Evolutionary conservation across 495 filamentous ascomycete species (phyloP).

Genomic region (Collariella sp.): DNA sequence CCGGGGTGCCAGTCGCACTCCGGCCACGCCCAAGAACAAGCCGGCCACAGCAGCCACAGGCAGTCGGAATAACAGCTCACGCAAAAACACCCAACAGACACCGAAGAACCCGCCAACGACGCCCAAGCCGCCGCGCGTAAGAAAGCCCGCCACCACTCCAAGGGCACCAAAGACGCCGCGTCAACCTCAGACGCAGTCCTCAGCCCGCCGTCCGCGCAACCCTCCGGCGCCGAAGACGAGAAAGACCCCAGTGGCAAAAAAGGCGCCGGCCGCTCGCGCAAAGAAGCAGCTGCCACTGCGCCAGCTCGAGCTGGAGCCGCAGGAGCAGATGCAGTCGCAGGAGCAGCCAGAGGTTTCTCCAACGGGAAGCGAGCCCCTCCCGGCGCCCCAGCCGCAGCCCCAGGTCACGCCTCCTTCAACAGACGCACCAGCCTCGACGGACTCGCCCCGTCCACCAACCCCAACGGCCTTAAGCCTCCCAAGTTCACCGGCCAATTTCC

Average conservation of each 20-base stretch:
- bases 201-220: conserved; percentile 1
- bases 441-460: no score
- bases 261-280: neutral
- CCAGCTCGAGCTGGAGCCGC: conserved; percentile 1
- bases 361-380: no score
- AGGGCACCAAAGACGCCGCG: neutral
- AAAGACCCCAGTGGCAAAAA: neutral
- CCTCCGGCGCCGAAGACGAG: neutral
- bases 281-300: neutral
- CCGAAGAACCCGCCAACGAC: conserved; percentile 2
- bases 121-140: conserved; percentile 9
- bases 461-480: no score
- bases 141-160: neutral
- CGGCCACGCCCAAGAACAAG: neutral
- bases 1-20: conserved; percentile 5
- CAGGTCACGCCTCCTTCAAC: neutral
- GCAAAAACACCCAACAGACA: conserved; percentile 2
- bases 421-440: neutral
- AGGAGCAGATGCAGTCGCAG: neutral
- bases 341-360: no score
- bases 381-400: neutral
- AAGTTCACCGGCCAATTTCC: neutral
- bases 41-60: neutral
- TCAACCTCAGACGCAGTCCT: conserved; percentile 1
- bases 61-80: conserved; percentile 7